Evolutionary conservation across 2,329 filamentous ascomycete genomes (phyloP).

Genomic region (Corynespora cassiicola): DNA sequence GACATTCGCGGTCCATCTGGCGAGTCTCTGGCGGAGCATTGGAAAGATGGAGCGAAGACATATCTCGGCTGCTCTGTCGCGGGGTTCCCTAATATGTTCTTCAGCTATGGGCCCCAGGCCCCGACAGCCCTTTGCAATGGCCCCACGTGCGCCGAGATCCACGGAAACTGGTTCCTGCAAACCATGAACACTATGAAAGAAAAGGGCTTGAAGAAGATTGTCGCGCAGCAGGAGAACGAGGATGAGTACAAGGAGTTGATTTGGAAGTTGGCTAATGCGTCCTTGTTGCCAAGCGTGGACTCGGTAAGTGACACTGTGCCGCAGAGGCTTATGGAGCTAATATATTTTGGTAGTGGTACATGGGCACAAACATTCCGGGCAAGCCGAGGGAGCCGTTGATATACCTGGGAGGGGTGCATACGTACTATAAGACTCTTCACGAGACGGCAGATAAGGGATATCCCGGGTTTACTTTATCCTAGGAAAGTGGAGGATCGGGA

Average conservation of each 20-base stretch:
- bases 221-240: constrained; percentile 55
- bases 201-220: constrained; percentile 58
- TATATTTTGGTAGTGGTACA: constrained; percentile 61
- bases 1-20: constrained; percentile 40
- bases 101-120: constrained; percentile 61
- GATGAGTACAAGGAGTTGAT: constrained; percentile 59
- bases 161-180: constrained; percentile 64
- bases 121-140: constrained; percentile 65
- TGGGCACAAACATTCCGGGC: constrained; percentile 63
- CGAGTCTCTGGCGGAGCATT: constrained; percentile 19
- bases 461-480: constrained; percentile 19
- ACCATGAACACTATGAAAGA: constrained; percentile 57
- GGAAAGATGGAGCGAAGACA: constrained; percentile 24
- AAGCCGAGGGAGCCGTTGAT: constrained; percentile 61
- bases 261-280: constrained; percentile 53
- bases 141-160: constrained; percentile 60
- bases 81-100: constrained; percentile 54
- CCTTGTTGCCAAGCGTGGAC: constrained; percentile 57
- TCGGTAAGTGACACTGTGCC: constrained; percentile 33
- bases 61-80: constrained; percentile 49
- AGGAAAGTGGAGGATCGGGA: no score
- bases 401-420: constrained; percentile 48
- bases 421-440: constrained; percentile 25
- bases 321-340: no score
- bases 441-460: constrained; percentile 22